Conservation (phyloP, 371 early-diverging fungal species). For the Mortierella sp. region DNA sequence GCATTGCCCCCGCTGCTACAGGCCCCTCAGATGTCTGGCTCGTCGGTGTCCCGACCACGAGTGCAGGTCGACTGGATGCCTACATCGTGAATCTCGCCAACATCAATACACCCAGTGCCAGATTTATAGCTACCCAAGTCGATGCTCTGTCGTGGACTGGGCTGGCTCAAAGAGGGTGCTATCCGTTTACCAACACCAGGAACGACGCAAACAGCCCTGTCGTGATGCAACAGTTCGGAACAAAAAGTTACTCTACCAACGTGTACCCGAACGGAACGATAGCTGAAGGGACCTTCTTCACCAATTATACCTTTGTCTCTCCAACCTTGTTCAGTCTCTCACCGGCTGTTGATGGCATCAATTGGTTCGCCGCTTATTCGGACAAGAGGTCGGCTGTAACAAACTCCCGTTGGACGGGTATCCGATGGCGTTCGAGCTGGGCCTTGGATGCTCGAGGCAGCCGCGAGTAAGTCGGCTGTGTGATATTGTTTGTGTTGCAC, state of each 20-base stretch:
- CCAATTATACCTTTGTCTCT: slow-evolving; percentile 1
- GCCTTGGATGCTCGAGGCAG: not conserved
- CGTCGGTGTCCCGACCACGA: slow-evolving; percentile 15
- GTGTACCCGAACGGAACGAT: slow-evolving; percentile 28
- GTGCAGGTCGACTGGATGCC: slow-evolving; percentile 22
- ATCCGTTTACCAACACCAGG: not conserved
- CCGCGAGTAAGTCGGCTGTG: slow-evolving; percentile 40
- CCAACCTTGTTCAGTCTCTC: slow-evolving; percentile 19
- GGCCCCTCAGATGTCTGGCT: slow-evolving; percentile 4
- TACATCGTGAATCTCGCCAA: slow-evolving; percentile 24
- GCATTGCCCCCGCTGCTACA: slow-evolving; percentile 8
- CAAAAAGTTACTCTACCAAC: slow-evolving; percentile 22
- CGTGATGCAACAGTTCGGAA: slow-evolving; percentile 29
- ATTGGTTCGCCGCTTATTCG: slow-evolving; percentile 25
- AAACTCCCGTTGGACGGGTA: slow-evolving; percentile 25
- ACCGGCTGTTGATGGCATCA: slow-evolving; percentile 8
- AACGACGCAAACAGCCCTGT: slow-evolving; percentile 12
- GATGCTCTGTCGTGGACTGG: slow-evolving; percentile 4
- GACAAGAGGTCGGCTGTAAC: slow-evolving; percentile 7
- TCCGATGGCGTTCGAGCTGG: slow-evolving; percentile 22
- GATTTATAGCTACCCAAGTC: slow-evolving; percentile 7
- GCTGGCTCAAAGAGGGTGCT: slow-evolving; percentile 23
- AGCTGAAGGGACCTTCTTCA: slow-evolving; percentile 10
- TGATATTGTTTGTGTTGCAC: too few species aligned
- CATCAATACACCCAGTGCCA: slow-evolving; percentile 26